Conservation (phyloP, 2,329 filamentous ascomycete species). For the Cryphonectria carpinicola region DNA sequence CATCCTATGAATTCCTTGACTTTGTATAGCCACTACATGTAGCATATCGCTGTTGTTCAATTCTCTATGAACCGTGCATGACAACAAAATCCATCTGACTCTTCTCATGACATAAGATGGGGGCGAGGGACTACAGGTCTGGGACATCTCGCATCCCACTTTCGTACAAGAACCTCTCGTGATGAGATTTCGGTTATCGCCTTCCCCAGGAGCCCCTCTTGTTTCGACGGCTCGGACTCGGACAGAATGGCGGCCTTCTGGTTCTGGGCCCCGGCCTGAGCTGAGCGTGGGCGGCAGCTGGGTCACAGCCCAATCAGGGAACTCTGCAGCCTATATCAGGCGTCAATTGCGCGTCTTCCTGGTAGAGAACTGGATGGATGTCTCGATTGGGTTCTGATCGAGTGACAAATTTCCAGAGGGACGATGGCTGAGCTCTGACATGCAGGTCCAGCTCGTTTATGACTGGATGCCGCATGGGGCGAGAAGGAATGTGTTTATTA, state of each 20-base stretch:
- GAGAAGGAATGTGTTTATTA: neutral
- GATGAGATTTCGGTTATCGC: neutral
- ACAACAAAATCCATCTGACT: neutral
- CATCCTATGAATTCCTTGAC: neutral
- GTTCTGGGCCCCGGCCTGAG: neutral
- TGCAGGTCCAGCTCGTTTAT: neutral
- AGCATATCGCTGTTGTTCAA: neutral
- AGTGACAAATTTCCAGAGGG: constrained; percentile 2
- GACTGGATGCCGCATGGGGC: neutral
- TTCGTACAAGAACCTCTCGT: neutral
- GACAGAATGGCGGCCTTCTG: neutral
- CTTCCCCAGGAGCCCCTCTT: neutral
- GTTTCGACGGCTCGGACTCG: neutral
- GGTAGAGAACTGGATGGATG: neutral
- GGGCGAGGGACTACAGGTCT: neutral
- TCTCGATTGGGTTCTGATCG: neutral
- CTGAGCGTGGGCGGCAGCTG: neutral
- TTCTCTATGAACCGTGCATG: neutral
- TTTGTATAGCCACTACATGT: neutral
- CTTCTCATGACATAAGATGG: neutral
- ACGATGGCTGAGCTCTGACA: constrained; percentile 3
- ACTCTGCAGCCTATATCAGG: neutral
- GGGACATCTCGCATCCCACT: neutral
- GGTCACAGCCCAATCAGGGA: neutral
- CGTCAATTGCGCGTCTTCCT: neutral